Percentiles rank a stretch among this genome's conserved stretches.
Evolutionary conservation across 495 filamentous ascomycete genomes (phyloP).

Genomic region (Penicillium mononematosum): DNA sequence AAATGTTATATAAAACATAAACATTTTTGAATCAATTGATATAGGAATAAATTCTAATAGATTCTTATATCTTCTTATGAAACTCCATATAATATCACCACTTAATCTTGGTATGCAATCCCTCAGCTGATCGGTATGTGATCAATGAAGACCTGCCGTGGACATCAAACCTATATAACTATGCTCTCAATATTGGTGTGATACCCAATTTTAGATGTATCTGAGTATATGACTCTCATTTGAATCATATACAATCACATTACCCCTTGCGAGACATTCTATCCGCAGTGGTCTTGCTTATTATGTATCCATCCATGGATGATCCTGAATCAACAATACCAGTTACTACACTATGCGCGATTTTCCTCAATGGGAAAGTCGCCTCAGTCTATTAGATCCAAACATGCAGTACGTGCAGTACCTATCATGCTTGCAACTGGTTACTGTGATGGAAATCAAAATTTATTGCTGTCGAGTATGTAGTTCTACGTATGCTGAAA

Average conservation of each 20-base stretch:
- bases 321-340: not conserved
- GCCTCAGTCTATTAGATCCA: conserved; percentile 12
- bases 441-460: not conserved
- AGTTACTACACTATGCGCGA: conserved; percentile 11
- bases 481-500: not conserved
- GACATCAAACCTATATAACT: not conserved
- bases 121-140: not conserved
- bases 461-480: not conserved
- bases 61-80: not conserved
- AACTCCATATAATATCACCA: not conserved
- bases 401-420: conserved; percentile 6
- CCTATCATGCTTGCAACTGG: conserved; percentile 13
- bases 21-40: too few relatives aligned
- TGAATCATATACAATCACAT: not conserved
- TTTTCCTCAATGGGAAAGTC: conserved; percentile 13
- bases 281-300: not conserved
- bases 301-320: not conserved
- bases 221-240: not conserved
- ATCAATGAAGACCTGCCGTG: not conserved
- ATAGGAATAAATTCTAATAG: too few relatives aligned
- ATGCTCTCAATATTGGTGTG: not conserved
- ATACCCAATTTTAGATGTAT: not conserved
- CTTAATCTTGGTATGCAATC: not conserved
- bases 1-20: too few relatives aligned
- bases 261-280: not conserved